Base-by-base conservation (phyloP, 208 protist genomes). In the Wallacemonas sp. region DNA sequence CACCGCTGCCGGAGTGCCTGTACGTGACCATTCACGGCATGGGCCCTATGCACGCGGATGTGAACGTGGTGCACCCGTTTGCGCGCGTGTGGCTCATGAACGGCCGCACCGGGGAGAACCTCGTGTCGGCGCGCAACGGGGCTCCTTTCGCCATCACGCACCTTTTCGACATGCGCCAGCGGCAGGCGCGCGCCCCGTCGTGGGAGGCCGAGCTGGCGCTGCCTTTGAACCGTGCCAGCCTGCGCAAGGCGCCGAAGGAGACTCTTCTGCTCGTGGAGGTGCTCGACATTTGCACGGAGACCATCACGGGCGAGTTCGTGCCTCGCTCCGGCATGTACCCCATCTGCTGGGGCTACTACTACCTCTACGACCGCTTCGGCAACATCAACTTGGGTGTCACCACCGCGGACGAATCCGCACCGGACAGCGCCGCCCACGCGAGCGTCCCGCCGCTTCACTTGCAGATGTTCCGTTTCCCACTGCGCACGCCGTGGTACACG, bases 71-170 rank as follows among this genome's bases (percentile, higher is more conserved):
- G 11, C 84, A 89, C 50, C 91, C 91, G 0, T 87, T 96, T 69
- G 86, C 93, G 23, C 86, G 91, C 16, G 82, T 84, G 2, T 96
- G 91, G 91, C 31, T 93, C 0, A 74, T 96, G 12, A 81, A 91
- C 72, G 67, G 74, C 28, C 57, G 61, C 7, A 89, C 84, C 11
- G 91, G 91, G 0, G 52, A 69, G 25, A 89, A 72, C 63, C 61
- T 92, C 3, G 48, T 87, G 26, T 29, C 70, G 22, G 22, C 57
- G 14, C 67, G 50, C 29, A 41, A 54, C 1, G 45, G 67, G 4
- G 70, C 74, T 2, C 70, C 72, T 4, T 93, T 74, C 67, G 84
- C 66, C 11, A 64, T 93, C 4, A 94, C 87, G 22, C 80, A 91
- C 14, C 88, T 89, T 0, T 92, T 83, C 57, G 87, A 96, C 70